Conservation (phyloP, 1,139 yeast genomes). For the Candida glucosophila region DNA sequence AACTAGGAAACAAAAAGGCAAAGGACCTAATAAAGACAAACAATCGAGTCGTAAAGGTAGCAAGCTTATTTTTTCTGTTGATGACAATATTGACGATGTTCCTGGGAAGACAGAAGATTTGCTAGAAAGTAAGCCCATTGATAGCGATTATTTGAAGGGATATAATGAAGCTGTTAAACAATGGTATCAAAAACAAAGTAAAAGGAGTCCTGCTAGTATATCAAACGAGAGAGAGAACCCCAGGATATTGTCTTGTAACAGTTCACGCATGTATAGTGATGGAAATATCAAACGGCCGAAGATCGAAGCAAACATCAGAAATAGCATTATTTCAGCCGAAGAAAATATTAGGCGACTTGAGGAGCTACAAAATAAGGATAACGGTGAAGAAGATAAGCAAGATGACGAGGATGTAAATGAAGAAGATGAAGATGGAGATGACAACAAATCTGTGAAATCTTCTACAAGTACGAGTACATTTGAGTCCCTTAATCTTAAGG, state of each 20-base stretch:
- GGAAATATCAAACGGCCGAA: constrained; percentile 1
- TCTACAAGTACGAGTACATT: constrained; percentile 45
- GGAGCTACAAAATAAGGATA: constrained; percentile 7
- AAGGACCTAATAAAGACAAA: constrained; percentile 9
- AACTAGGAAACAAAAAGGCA: constrained; percentile 13
- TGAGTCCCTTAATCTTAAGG: constrained; percentile 84
- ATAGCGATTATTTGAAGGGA: constrained; percentile 63
- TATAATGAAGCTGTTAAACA: constrained; percentile 59
- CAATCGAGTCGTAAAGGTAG: no score
- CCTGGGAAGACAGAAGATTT: constrained; percentile 39
- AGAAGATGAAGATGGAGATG: constrained; percentile 15
- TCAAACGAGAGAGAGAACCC: no score
- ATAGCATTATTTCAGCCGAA: constrained; percentile 14
- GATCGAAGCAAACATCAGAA: constrained; percentile 10
- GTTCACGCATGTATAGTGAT: constrained; percentile 1
- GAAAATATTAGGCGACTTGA: constrained; percentile 13
- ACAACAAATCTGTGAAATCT: constrained; percentile 20
- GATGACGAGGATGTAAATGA: constrained; percentile 7
- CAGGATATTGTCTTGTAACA: no score
- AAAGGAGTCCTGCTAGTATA: constrained; percentile 4
- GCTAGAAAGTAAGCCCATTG: constrained; percentile 32
- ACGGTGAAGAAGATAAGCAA: constrained; percentile 6
- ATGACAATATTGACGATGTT: constrained; percentile 53
- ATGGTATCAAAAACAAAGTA: constrained; percentile 16
- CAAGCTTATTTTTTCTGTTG: constrained; percentile 57